Evolutionary conservation across 2,329 filamentous ascomycete species (phyloP).

Genomic region (Fusarium brevicatenulatum): DNA sequence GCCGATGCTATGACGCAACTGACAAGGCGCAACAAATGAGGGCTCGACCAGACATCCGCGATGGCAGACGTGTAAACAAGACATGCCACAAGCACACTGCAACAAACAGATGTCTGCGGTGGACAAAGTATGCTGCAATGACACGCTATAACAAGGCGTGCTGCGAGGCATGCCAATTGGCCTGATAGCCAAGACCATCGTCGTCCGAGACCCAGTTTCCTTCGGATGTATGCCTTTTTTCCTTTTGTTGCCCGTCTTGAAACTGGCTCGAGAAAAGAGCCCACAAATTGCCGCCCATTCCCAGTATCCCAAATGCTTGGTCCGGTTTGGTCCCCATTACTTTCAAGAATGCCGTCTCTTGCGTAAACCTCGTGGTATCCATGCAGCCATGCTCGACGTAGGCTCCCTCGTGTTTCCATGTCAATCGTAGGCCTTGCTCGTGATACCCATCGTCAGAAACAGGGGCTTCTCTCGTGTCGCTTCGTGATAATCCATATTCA

Average conservation of each 20-base stretch:
- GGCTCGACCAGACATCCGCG: background rate
- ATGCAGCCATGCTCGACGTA: background rate
- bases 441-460: background rate
- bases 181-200: conserved; percentile 11
- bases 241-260: conserved; percentile 17
- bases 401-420: background rate
- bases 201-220: background rate
- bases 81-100: background rate
- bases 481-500: conserved; percentile 8
- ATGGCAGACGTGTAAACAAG: background rate
- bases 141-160: background rate
- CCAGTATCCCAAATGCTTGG: conserved; percentile 14
- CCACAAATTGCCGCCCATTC: conserved; percentile 32
- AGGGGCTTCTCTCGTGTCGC: conserved; percentile 2
- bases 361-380: conserved; percentile 13
- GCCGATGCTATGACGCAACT: conserved; percentile 44
- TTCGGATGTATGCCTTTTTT: conserved; percentile 11
- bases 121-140: background rate
- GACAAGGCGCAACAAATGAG: conserved; percentile 11
- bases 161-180: background rate
- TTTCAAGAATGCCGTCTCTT: conserved; percentile 11
- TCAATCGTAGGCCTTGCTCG: background rate
- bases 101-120: too few species aligned
- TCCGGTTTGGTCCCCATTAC: background rate
- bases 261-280: conserved; percentile 23